Conservation (phyloP, 108 stramenopile genomes). For the Seminavis robusta region DNA sequence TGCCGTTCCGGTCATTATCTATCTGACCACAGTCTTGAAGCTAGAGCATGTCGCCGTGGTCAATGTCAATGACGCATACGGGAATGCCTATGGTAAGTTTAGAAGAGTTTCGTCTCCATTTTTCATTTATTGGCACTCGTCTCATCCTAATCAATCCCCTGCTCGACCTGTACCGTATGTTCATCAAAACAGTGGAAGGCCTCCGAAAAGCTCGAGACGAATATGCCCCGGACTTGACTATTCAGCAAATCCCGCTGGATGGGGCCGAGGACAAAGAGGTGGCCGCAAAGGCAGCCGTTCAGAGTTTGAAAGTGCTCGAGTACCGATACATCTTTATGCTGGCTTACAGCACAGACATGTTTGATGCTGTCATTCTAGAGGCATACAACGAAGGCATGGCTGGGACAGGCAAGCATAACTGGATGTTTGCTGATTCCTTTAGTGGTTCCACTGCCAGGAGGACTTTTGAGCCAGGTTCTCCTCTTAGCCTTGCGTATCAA, state of each 20-base stretch:
- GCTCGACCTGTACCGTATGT: no score
- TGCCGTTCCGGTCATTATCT: constrained; percentile 23
- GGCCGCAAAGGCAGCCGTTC: background rate
- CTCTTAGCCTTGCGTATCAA: constrained; percentile 31
- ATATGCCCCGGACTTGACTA: constrained; percentile 33
- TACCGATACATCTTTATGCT: constrained; percentile 19
- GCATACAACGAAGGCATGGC: constrained; percentile 38
- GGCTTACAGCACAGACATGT: background rate
- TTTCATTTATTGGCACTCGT: no score
- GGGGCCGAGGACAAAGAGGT: background rate
- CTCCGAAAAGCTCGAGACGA: constrained; percentile 18
- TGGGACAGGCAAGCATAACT: constrained; percentile 40
- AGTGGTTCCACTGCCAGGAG: constrained; percentile 6
- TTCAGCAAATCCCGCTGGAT: constrained; percentile 7
- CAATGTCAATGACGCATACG: constrained; percentile 53
- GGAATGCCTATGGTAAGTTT: constrained; percentile 48
- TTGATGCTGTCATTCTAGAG: constrained; percentile 30
- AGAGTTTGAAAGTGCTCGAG: background rate
- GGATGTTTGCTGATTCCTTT: constrained; percentile 45
- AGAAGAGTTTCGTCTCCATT: no score
- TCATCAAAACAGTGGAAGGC: no score
- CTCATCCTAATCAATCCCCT: no score
- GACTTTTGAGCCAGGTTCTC: constrained; percentile 25
- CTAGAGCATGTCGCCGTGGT: constrained; percentile 36
- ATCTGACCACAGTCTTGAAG: constrained; percentile 9